phyloP scores from a whole-genome alignment of 495 filamentous ascomycete genomes.

The Neurospora terricola region DNA sequence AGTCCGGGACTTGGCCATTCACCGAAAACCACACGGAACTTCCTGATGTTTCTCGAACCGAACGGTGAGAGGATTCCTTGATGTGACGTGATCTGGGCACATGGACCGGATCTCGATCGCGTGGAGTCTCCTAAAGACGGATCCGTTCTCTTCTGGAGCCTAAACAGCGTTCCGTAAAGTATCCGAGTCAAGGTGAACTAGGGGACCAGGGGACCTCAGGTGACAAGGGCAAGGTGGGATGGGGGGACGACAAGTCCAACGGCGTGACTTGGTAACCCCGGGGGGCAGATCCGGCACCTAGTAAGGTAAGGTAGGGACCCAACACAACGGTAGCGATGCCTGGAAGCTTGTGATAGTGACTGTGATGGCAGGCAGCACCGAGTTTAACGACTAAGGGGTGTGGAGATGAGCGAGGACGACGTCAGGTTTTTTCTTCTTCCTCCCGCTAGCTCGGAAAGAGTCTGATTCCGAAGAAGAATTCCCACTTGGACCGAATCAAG shows the following conservation, averaged over 20 bases:
- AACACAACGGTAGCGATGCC: not conserved
- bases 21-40: not conserved
- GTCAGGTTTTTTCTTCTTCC: not conserved
- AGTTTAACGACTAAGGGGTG: not conserved
- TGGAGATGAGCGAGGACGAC: not conserved
- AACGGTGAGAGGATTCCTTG: not conserved
- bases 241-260: not conserved
- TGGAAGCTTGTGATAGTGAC: not conserved
- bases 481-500: not conserved
- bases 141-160: not conserved
- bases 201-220: not conserved
- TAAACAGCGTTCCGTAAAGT: not conserved
- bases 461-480: not conserved
- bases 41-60: not conserved
- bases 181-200: not conserved
- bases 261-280: not conserved
- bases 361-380: not conserved
- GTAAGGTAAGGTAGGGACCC: not conserved
- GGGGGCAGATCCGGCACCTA: not conserved
- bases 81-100: not conserved
- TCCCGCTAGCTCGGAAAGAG: not conserved
- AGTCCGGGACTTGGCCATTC: not conserved
- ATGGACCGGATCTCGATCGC: not conserved
- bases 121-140: not conserved
- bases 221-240: not conserved